These are phyloP conservation scores for Panaeolus papilionaceus DNA, from an alignment of 768 basidiomycete species.

Conservation along the genomic window DNA sequence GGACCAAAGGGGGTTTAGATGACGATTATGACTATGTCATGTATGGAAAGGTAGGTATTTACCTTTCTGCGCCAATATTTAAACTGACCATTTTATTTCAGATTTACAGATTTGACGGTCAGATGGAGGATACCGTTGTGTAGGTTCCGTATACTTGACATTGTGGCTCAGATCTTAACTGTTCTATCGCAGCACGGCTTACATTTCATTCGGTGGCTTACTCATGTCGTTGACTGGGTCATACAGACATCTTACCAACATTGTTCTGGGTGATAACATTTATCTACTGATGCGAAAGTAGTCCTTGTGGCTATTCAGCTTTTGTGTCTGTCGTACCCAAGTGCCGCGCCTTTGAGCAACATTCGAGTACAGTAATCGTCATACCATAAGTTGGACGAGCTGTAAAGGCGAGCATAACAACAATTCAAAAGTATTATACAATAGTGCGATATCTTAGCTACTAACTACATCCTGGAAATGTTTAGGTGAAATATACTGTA, in stretches of 20 bases:
- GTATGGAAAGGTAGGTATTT: slow-evolving; percentile 86
- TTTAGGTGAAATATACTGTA: slow-evolving; percentile 12
- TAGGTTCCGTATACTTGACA: slow-evolving; percentile 43
- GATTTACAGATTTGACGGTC: slow-evolving; percentile 98
- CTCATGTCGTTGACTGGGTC: slow-evolving; percentile 94
- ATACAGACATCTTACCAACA: slow-evolving; percentile 88
- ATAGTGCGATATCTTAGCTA: slow-evolving; percentile 8
- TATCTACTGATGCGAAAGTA: slow-evolving; percentile 88
- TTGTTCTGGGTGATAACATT: slow-evolving; percentile 93
- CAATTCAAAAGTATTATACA: slow-evolving; percentile 12
- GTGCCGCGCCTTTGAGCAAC: not conserved
- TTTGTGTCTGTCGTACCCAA: slow-evolving; percentile 37
- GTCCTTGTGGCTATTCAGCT: slow-evolving; percentile 42
- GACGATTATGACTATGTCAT: slow-evolving; percentile 99
- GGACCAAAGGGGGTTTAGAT: slow-evolving; percentile 74
- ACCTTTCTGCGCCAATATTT: slow-evolving; percentile 1
- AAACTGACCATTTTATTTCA: slow-evolving; percentile 35
- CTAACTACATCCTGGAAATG: slow-evolving; percentile 8
- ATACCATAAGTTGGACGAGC: not conserved
- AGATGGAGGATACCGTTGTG: slow-evolving; percentile 78
- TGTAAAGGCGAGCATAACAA: not conserved
- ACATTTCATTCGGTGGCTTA: slow-evolving; percentile 95
- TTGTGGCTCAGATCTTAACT: slow-evolving; percentile 21
- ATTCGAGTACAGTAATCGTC: not conserved
- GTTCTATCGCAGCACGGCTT: slow-evolving; percentile 73